phyloP scores from a whole-genome alignment of 148 eudicot species.

The Cornus controversa region DNA sequence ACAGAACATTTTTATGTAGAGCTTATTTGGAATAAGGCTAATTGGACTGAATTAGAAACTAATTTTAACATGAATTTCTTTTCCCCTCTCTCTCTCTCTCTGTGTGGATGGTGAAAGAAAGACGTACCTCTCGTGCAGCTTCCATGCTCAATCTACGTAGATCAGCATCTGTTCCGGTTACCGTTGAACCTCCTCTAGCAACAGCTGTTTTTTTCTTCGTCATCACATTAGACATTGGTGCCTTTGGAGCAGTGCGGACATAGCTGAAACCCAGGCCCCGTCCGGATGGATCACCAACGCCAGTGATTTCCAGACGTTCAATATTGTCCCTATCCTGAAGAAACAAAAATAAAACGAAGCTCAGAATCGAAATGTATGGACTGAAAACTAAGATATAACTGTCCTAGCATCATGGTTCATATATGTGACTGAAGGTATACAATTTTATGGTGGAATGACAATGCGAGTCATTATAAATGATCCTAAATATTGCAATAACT shows the following conservation, averaged over 20 bases:
- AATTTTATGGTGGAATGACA: neutral
- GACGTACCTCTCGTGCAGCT: constrained; percentile 92
- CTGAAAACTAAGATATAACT: neutral
- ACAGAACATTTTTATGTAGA: neutral
- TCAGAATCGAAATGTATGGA: constrained; percentile 6
- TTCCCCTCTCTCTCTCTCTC: neutral
- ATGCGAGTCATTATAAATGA: neutral
- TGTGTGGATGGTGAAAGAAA: neutral
- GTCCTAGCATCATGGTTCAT: neutral
- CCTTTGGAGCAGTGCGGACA: constrained; percentile 85
- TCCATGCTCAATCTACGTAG: constrained; percentile 99
- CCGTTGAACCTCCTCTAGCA: constrained; percentile 66
- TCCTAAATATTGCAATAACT: neutral
- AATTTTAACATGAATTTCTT: no score
- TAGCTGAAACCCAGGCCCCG: constrained; percentile 96
- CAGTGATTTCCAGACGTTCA: constrained; percentile 94
- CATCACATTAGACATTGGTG: constrained; percentile 68
- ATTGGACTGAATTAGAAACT: neutral
- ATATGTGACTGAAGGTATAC: neutral
- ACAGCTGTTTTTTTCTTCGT: constrained; percentile 78
- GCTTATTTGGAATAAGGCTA: neutral
- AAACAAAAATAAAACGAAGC: constrained; percentile 4
- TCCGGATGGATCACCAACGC: constrained; percentile 99
- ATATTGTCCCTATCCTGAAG: constrained; percentile 83
- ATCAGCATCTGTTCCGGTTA: constrained; percentile 99